Evolutionary conservation across 2,329 filamentous ascomycete genomes (phyloP).

Genomic region (Cercospora zeae-maydis): DNA sequence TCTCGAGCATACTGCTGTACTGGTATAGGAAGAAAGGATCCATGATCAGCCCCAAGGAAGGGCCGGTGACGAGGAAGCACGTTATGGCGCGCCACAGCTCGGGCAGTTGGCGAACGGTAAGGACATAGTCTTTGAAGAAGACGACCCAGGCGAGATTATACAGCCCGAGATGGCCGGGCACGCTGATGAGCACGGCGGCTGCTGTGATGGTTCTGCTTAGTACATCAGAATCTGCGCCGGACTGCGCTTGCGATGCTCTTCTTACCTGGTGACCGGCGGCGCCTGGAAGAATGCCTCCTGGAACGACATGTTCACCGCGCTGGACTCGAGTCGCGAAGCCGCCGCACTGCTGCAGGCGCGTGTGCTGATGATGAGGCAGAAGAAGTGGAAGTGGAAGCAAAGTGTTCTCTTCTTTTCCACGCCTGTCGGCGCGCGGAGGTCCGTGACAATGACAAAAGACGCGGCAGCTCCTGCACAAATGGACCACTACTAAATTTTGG

Average conservation of each 20-base stretch:
- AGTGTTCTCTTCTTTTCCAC: conserved; percentile 5
- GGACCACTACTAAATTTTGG: not conserved
- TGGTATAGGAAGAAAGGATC: conserved; percentile 77
- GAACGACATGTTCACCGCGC: conserved; percentile 21
- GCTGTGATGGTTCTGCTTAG: conserved; percentile 65
- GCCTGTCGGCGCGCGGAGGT: not conserved
- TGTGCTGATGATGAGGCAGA: not conserved
- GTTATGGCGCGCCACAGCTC: conserved; percentile 59
- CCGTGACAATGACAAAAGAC: not conserved
- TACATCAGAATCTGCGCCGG: conserved; percentile 42
- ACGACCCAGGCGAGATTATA: conserved; percentile 52
- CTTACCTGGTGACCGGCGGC: conserved; percentile 65
- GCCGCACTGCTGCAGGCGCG: conserved; percentile 1
- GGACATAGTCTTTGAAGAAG: conserved; percentile 48
- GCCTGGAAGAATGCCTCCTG: conserved; percentile 50
- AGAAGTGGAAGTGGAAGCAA: conserved; percentile 3
- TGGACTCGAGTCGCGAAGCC: not conserved
- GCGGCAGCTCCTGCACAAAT: not conserved
- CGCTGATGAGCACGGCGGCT: conserved; percentile 60
- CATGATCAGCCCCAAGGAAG: conserved; percentile 58
- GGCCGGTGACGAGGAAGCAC: conserved; percentile 57
- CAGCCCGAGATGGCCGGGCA: conserved; percentile 57
- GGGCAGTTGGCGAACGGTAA: conserved; percentile 54
- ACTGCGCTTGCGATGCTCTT: conserved; percentile 3
- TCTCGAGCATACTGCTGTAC: conserved; percentile 73